Percentiles rank a stretch among this genome's conserved stretches.
These are phyloP conservation scores for Hyaloscypha finlandica DNA, from an alignment of 495 filamentous ascomycete species.

Conservation along the genomic window DNA sequence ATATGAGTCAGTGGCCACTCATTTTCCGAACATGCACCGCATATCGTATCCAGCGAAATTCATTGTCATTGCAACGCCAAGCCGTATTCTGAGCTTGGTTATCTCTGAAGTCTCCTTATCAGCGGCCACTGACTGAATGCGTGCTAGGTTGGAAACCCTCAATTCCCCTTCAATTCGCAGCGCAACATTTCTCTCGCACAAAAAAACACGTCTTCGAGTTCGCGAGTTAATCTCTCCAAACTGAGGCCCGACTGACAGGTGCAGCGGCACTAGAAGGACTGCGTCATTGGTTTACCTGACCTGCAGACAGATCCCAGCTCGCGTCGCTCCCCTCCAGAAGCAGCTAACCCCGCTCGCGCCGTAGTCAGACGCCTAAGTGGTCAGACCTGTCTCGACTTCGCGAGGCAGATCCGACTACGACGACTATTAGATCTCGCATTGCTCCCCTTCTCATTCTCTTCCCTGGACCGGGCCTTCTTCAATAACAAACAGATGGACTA, in stretches of 20 bases:
- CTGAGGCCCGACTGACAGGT: not conserved
- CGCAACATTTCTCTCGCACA: not conserved
- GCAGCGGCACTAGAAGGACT: not conserved
- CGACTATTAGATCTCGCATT: constrained; percentile 3
- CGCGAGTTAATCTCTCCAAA: not conserved
- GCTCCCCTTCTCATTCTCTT: constrained; percentile 35
- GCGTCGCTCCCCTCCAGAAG: not conserved
- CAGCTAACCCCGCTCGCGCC: not conserved
- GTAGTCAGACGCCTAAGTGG: constrained; percentile 9
- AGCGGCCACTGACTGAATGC: not conserved
- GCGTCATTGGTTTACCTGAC: not conserved
- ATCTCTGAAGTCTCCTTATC: not conserved
- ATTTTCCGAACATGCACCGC: no score
- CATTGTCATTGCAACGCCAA: no score
- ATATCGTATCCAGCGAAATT: no score
- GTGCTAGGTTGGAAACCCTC: not conserved
- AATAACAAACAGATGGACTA: constrained; percentile 36
- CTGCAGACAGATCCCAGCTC: not conserved
- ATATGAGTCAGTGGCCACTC: no score
- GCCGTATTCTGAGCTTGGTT: no score
- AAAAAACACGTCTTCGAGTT: not conserved
- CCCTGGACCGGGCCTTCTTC: constrained; percentile 31
- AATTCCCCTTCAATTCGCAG: not conserved
- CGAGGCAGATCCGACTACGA: constrained; percentile 19
- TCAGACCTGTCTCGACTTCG: constrained; percentile 22